A percentile compares a stretch with the other conserved stretches of the same genome.
These are phyloP conservation scores for Ceratonia siliqua DNA, from an alignment of 306 rosid species.

Conservation along the genomic window DNA sequence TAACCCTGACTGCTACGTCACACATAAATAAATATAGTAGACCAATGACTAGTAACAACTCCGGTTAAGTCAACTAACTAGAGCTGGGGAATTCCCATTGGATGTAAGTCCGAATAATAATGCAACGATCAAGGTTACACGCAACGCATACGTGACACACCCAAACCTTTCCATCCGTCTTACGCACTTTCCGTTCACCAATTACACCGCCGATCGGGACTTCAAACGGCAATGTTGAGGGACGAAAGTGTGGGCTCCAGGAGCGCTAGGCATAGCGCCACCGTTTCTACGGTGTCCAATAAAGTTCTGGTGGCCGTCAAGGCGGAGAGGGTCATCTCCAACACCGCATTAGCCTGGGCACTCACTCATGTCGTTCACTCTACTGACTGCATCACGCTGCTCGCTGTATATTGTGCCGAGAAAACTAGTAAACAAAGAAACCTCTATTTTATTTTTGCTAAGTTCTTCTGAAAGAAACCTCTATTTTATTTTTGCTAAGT, in stretches of 20 bases:
- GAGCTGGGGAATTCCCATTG: slow-evolving; percentile 10
- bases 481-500: too few species aligned
- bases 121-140: slow-evolving; percentile 24
- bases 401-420: slow-evolving; percentile 63
- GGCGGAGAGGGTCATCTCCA: slow-evolving; percentile 78
- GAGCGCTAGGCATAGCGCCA: slow-evolving; percentile 48
- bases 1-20: background rate
- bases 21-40: background rate
- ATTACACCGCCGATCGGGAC: background rate
- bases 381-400: slow-evolving; percentile 73
- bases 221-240: slow-evolving; percentile 30
- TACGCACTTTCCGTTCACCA: background rate
- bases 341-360: slow-evolving; percentile 82
- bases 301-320: slow-evolving; percentile 85
- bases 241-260: slow-evolving; percentile 47
- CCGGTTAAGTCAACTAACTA: slow-evolving; percentile 36
- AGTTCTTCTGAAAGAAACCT: too few species aligned
- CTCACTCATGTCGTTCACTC: slow-evolving; percentile 84
- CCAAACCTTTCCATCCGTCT: slow-evolving; percentile 23
- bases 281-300: slow-evolving; percentile 40
- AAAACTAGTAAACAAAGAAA: slow-evolving; percentile 49
- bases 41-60: background rate
- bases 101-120: slow-evolving; percentile 11
- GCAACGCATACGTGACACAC: slow-evolving; percentile 22
- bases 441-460: background rate